Percentiles rank a stretch among this genome's conserved stretches.
These are phyloP conservation scores for Chytridium lagenaria DNA, from an alignment of 371 early-diverging fungal species.

Conservation along the genomic window DNA sequence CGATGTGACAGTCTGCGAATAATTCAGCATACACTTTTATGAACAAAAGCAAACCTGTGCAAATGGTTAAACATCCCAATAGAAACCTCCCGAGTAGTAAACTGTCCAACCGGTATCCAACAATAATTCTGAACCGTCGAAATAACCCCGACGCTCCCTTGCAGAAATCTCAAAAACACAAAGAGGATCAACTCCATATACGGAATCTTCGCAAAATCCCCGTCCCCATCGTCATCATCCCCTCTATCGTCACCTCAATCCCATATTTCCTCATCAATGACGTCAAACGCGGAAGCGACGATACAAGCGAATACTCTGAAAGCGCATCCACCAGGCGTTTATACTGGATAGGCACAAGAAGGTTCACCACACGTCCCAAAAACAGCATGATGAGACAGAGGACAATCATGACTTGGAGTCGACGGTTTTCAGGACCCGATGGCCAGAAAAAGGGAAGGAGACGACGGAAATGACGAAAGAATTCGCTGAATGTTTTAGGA, in stretches of 20 bases:
- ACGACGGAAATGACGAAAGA: slow-evolving; percentile 10
- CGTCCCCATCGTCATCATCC: neutral
- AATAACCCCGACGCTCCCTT: slow-evolving; percentile 73
- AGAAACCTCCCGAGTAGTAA: slow-evolving; percentile 67
- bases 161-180: slow-evolving; percentile 72
- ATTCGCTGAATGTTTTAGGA: slow-evolving; percentile 4
- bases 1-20: slow-evolving; percentile 75
- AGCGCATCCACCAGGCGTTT: slow-evolving; percentile 77
- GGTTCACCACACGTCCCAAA: slow-evolving; percentile 79
- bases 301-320: slow-evolving; percentile 23
- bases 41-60: neutral
- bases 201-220: neutral
- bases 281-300: neutral
- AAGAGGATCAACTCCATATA: slow-evolving; percentile 70
- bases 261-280: no score
- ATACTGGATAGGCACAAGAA: slow-evolving; percentile 79
- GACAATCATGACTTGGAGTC: slow-evolving; percentile 73
- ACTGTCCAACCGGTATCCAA: slow-evolving; percentile 90
- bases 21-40: neutral
- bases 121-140: slow-evolving; percentile 77
- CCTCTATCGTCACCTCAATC: no score
- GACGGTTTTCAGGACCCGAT: slow-evolving; percentile 41
- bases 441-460: slow-evolving; percentile 90
- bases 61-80: slow-evolving; percentile 88
- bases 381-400: slow-evolving; percentile 71